Evolutionary conservation across 78 protist genomes (phyloP), one percentile per base, ranked within the genome.

Genomic region (Dictyostelium purpureum): DNA sequence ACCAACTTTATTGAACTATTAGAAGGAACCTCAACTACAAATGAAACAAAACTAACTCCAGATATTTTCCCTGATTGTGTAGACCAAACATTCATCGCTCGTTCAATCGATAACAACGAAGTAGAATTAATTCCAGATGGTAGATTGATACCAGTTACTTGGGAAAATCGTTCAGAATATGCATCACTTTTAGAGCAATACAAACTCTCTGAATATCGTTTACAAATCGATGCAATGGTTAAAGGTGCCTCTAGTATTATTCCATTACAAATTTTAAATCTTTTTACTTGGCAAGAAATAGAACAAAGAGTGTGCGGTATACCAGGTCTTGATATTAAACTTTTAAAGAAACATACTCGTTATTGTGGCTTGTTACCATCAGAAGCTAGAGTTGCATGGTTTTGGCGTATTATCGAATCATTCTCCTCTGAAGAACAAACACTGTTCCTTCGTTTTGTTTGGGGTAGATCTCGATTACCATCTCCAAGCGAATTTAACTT

Each of bases 381-480:
- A 0, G 95, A 80, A 35, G 67, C 89, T 6, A 89, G 90, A 21
- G 80, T 93, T 0, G 56, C n/a, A 18, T 93, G 81, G 83, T 73
- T 93, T 45, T 93, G 96, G 96, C n/a, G 38, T 10, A 80, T 38
- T 14, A 59, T 93, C 11, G 88, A 88, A 71, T 54, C 79, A 9
- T 93, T 93, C 45, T 57, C 94, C 18, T 90, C 94, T 1, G 96
- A 93, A 40, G 94, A 93, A 24, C 94, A 78, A 69, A 83, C 90
- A 19, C 37, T 71, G 14, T 88, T 93, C 74, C 74, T 93, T 28
- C 51, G 96, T 16, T 93, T 93, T 45, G 94, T 88, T 45, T 93
- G 93, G 88, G 96, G 96, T 19, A 24, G 96, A 9, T 93, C 96
- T 38, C 54, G 96, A 71, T 79, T 93, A n/a, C 96, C 96, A 14